These are phyloP conservation scores for Melocanna baccifera DNA, from an alignment of 176 grass and related monocot genomes.

Conservation along the genomic window DNA sequence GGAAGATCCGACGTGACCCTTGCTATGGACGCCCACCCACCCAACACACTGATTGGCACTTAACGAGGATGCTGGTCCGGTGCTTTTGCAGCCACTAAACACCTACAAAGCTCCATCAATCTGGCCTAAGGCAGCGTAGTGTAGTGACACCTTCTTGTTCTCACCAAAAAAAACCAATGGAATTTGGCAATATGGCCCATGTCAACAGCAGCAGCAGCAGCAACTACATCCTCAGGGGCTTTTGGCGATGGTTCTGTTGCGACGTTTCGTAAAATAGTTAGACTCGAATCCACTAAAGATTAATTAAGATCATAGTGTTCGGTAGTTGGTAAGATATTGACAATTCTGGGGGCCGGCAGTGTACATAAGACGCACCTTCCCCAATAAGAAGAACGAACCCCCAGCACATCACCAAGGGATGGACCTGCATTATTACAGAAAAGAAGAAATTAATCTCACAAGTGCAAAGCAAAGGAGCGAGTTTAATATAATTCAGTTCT, in stretches of 20 bases:
- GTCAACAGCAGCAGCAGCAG: constrained; percentile 21
- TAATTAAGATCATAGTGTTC: background rate
- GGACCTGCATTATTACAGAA: constrained; percentile 44
- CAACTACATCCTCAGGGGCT: background rate
- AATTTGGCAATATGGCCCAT: background rate
- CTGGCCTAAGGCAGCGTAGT: no score
- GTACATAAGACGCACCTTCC: constrained; percentile 55
- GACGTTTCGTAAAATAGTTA: background rate
- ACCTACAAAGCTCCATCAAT: background rate
- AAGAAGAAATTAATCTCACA: background rate
- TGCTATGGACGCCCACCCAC: no score
- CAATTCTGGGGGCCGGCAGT: background rate
- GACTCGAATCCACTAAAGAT: background rate
- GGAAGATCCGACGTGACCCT: no score
- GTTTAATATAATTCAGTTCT: background rate
- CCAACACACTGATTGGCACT: no score
- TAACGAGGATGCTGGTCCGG: background rate
- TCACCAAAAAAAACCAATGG: no score
- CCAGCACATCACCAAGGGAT: constrained; percentile 84
- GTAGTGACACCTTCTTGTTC: no score
- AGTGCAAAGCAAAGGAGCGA: background rate
- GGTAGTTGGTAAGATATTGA: background rate
- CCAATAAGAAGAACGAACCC: constrained; percentile 92
- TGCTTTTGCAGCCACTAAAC: constrained; percentile 40
- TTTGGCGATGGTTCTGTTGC: constrained; percentile 14